These are phyloP conservation scores for Lichtheimia ramosa DNA, from an alignment of 371 early-diverging fungal species.

Conservation along the genomic window DNA sequence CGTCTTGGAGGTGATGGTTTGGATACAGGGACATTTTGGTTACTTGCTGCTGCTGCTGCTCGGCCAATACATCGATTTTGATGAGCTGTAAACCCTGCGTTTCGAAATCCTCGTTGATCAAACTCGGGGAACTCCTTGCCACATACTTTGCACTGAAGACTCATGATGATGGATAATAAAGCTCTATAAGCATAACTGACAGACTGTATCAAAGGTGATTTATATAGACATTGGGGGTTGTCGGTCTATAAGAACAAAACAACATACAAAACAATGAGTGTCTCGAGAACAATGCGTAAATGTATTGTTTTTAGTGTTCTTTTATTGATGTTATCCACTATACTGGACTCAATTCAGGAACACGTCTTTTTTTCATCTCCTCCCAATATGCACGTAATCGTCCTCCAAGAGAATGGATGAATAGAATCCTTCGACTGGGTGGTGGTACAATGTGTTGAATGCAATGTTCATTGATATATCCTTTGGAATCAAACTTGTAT, in stretches of 20 bases:
- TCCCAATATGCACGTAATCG: conserved; percentile 39
- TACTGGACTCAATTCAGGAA: conserved; percentile 30
- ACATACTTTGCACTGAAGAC: conserved; percentile 26
- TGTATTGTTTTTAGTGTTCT: not conserved
- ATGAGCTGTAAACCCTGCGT: conserved; percentile 42
- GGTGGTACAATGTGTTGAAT: conserved; percentile 63
- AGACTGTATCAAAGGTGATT: not conserved
- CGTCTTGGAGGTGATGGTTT: not conserved
- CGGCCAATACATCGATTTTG: conserved; percentile 33
- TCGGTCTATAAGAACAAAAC: too few relatives aligned
- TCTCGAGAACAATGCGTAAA: too few relatives aligned
- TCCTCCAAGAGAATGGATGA: conserved; percentile 49
- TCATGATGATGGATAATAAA: not conserved
- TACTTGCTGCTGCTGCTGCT: not conserved
- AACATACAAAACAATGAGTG: not conserved
- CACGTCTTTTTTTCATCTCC: conserved; percentile 20
- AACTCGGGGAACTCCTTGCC: conserved; percentile 30
- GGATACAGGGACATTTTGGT: not conserved
- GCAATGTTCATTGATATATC: conserved; percentile 55
- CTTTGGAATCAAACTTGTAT: conserved; percentile 50
- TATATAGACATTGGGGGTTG: too few relatives aligned
- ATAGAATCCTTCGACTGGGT: conserved; percentile 53
- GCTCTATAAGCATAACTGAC: not conserved
- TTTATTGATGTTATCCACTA: not conserved
- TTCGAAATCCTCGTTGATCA: conserved; percentile 45